phyloP scores from a whole-genome alignment of 257 asterid genomes.

The Solanum rostratum region DNA sequence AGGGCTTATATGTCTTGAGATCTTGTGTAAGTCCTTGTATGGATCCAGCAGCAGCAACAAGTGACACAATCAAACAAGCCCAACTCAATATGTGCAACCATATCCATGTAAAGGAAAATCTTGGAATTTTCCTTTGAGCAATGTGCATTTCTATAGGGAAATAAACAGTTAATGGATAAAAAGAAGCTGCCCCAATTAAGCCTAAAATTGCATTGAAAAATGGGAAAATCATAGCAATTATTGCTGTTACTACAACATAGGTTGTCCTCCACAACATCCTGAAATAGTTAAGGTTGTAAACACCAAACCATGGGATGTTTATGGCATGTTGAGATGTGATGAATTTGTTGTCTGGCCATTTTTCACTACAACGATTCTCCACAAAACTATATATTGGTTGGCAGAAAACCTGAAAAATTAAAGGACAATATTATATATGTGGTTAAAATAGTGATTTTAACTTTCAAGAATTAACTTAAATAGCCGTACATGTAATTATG shows the following conservation, averaged over 20 bases:
- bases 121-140: slow-evolving; percentile 11
- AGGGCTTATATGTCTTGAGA: slow-evolving; percentile 21
- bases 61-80: slow-evolving; percentile 12
- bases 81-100: slow-evolving; percentile 10
- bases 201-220: slow-evolving; percentile 26
- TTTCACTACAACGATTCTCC: slow-evolving; percentile 1
- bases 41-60: slow-evolving; percentile 26
- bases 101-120: slow-evolving; percentile 17
- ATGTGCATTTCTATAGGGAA: slow-evolving; percentile 30
- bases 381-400: slow-evolving; percentile 25
- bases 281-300: background rate
- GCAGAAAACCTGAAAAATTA: slow-evolving; percentile 9
- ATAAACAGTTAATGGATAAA: slow-evolving; percentile 28
- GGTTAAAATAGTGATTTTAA: too few relatives aligned
- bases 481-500: too few relatives aligned
- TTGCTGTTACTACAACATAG: slow-evolving; percentile 12
- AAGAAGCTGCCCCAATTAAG: slow-evolving; percentile 23
- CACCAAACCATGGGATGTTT: slow-evolving; percentile 1
- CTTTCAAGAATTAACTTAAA: too few relatives aligned
- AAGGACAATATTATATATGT: background rate
- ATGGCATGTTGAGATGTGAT: slow-evolving; percentile 4
- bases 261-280: slow-evolving; percentile 19
- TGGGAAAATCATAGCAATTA: slow-evolving; percentile 19
- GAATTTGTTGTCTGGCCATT: slow-evolving; percentile 4
- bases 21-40: slow-evolving; percentile 13